Evolutionary conservation across 192 early-diverging fungal genomes (phyloP).

Genomic region (Coemansia sp.): DNA sequence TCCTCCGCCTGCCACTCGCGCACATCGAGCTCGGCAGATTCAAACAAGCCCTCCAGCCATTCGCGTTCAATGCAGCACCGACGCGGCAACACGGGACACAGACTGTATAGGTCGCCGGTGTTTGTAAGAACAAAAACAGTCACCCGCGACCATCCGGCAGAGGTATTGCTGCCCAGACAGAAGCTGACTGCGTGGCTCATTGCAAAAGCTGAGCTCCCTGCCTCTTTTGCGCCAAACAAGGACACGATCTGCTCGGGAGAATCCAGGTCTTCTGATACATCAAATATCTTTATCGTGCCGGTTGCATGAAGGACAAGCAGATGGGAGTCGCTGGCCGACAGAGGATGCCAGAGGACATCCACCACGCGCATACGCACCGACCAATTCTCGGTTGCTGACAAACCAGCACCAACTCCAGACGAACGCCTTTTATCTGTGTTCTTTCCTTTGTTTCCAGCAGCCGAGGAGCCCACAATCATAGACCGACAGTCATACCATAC

Average conservation of each 20-base stretch:
- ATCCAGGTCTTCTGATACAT: constrained; percentile 63
- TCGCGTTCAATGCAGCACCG: constrained; percentile 33
- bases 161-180: constrained; percentile 45
- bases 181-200: constrained; percentile 54
- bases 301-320: constrained; percentile 70
- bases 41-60: constrained; percentile 46
- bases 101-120: constrained; percentile 69
- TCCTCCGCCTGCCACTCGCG: constrained; percentile 57
- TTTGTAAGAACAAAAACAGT: constrained; percentile 72
- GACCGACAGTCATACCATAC: constrained; percentile 45
- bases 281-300: constrained; percentile 70
- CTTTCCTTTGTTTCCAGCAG: background rate
- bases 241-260: constrained; percentile 66
- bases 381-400: constrained; percentile 29
- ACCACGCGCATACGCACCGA: constrained; percentile 55
- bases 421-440: constrained; percentile 14
- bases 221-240: constrained; percentile 19
- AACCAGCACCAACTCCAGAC: constrained; percentile 16
- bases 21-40: constrained; percentile 41
- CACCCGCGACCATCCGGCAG: constrained; percentile 68
- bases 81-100: constrained; percentile 79
- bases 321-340: constrained; percentile 70
- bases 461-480: constrained; percentile 24
- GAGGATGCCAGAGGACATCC: constrained; percentile 81
- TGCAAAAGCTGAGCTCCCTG: constrained; percentile 24